Evolutionary conservation across 2,329 filamentous ascomycete species (phyloP).

Genomic region (Arthroderma sp.): DNA sequence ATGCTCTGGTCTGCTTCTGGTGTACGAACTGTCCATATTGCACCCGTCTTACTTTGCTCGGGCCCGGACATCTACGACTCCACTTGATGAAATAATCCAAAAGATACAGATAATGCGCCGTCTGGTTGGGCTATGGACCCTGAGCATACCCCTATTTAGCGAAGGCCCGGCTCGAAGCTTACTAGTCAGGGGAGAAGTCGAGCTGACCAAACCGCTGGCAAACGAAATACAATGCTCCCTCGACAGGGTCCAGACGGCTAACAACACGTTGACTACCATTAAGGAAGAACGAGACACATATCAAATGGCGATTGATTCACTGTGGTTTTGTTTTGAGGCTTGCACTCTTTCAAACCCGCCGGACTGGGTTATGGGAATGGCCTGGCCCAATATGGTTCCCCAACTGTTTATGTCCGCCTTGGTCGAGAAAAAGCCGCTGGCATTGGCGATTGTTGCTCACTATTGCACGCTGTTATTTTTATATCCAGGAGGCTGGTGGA

Average conservation of each 20-base stretch:
- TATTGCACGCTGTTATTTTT: constrained; percentile 53
- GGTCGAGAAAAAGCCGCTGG: constrained; percentile 47
- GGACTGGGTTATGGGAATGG: constrained; percentile 35
- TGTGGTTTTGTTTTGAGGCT: constrained; percentile 15
- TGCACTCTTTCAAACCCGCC: constrained; percentile 11
- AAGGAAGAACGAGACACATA: constrained; percentile 14
- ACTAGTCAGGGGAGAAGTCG: not conserved
- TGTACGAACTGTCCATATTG: constrained; percentile 20
- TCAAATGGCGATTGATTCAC: constrained; percentile 13
- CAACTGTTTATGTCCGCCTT: constrained; percentile 52
- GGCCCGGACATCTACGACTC: not conserved
- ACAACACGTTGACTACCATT: not conserved
- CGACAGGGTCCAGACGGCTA: not conserved
- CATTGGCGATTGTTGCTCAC: constrained; percentile 51
- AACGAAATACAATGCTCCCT: not conserved
- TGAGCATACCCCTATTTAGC: constrained; percentile 5
- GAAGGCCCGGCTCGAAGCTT: not conserved
- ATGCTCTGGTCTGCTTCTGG: constrained; percentile 20
- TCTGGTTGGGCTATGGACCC: constrained; percentile 6
- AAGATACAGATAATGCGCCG: constrained; percentile 7
- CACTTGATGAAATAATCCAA: constrained; percentile 3
- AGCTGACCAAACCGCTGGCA: not conserved
- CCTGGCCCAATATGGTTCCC: constrained; percentile 50
- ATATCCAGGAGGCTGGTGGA: constrained; percentile 53
- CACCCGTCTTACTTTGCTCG: constrained; percentile 6